These are phyloP conservation scores for Chrysopogon serrulatus DNA, from an alignment of 176 grass and related monocot genomes.

Conservation along the genomic window DNA sequence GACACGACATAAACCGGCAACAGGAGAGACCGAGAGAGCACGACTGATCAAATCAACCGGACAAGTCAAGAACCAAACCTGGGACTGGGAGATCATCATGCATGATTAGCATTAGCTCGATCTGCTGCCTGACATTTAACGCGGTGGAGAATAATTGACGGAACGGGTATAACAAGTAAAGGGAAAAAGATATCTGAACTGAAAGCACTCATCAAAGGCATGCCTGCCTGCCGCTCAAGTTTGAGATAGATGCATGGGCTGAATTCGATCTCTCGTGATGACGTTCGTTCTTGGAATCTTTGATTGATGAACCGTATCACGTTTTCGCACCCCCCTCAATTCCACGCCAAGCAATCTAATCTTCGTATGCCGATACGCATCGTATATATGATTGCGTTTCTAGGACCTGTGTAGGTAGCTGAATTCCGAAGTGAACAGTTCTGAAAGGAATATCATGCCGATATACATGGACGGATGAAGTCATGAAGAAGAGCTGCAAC, in stretches of 20 bases:
- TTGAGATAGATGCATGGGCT: neutral
- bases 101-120: conserved; percentile 1
- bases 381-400: neutral
- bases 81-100: neutral
- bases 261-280: neutral
- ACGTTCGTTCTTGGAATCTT: neutral
- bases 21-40: conserved; percentile 19
- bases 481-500: neutral
- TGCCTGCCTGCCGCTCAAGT: neutral
- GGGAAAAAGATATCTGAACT: neutral
- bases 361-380: neutral
- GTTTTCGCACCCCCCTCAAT: neutral
- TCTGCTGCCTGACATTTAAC: neutral
- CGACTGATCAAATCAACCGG: neutral
- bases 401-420: neutral
- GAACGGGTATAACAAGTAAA: neutral
- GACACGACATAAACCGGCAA: conserved; percentile 20
- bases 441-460: neutral
- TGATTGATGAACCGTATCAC: neutral
- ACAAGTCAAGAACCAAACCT: conserved; percentile 9
- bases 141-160: neutral
- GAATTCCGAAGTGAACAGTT: neutral
- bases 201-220: neutral
- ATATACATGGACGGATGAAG: neutral
- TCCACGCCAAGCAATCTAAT: neutral